Conservation (phyloP, 306 rosid species). For the Trichosanthes cucumerina region DNA sequence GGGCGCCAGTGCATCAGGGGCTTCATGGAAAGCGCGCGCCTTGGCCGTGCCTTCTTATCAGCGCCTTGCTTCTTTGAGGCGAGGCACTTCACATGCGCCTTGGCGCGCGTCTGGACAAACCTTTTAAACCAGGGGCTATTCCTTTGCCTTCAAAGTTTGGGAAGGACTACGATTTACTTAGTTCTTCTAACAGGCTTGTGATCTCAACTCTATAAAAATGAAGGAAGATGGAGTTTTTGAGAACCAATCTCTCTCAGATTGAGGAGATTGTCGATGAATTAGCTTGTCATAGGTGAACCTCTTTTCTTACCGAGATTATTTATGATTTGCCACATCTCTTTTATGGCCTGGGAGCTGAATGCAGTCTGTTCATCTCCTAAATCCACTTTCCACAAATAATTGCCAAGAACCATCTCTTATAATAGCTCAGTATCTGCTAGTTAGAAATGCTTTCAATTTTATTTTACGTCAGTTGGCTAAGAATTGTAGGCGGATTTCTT, state of each 20-base stretch:
- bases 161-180: neutral
- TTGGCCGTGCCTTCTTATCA: too few relatives aligned
- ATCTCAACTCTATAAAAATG: neutral
- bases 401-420: neutral
- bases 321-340: neutral
- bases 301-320: neutral
- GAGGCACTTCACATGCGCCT: too few relatives aligned
- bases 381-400: neutral
- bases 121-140: too few relatives aligned
- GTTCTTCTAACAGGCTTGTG: neutral
- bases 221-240: neutral
- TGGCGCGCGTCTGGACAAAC: too few relatives aligned
- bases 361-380: neutral
- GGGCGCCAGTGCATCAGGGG: too few relatives aligned
- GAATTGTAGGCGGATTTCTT: neutral
- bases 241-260: neutral
- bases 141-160: neutral
- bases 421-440: neutral
- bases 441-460: neutral
- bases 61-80: too few relatives aligned
- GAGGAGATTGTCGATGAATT: neutral
- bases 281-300: neutral
- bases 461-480: neutral
- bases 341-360: neutral
- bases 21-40: too few relatives aligned